Conservation (phyloP, 1,139 yeast genomes). For the Maudiozyma humilis region DNA sequence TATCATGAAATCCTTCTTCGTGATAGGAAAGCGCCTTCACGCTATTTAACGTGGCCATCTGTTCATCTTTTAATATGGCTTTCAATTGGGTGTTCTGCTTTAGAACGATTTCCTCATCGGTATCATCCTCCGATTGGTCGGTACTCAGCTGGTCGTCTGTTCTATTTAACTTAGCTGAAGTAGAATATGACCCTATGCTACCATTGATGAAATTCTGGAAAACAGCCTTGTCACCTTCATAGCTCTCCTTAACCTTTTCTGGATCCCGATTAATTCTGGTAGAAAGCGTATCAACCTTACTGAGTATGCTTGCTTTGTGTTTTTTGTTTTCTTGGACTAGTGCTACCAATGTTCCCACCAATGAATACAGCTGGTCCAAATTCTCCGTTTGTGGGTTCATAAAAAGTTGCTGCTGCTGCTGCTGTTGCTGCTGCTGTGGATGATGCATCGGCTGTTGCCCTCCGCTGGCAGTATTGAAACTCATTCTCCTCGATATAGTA, state of each 20-base stretch:
- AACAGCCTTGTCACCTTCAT: constrained; percentile 12
- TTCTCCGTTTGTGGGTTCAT: constrained; percentile 25
- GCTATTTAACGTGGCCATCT: constrained; percentile 11
- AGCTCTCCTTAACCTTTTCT: not conserved
- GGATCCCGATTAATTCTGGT: constrained; percentile 5
- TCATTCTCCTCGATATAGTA: no score
- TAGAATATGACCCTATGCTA: not conserved
- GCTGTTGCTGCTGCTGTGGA: not conserved
- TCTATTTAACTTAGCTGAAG: not conserved
- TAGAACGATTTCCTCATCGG: constrained; percentile 7
- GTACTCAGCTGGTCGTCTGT: not conserved
- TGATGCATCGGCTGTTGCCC: not conserved
- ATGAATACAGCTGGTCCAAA: constrained; percentile 19
- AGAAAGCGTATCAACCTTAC: constrained; percentile 14
- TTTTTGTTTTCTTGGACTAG: constrained; percentile 19
- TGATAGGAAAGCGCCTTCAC: constrained; percentile 16
- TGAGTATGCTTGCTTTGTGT: constrained; percentile 17
- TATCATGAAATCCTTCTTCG: constrained; percentile 18
- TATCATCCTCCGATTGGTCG: not conserved
- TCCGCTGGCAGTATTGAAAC: not conserved
- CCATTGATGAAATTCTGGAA: constrained; percentile 16
- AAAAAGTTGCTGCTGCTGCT: constrained; percentile 6
- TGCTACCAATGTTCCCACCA: constrained; percentile 16
- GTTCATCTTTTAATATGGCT: constrained; percentile 11
- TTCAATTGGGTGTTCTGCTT: constrained; percentile 16